These are phyloP conservation scores for Fragaria iinumae DNA, from an alignment of 306 rosid species.

Conservation along the genomic window DNA sequence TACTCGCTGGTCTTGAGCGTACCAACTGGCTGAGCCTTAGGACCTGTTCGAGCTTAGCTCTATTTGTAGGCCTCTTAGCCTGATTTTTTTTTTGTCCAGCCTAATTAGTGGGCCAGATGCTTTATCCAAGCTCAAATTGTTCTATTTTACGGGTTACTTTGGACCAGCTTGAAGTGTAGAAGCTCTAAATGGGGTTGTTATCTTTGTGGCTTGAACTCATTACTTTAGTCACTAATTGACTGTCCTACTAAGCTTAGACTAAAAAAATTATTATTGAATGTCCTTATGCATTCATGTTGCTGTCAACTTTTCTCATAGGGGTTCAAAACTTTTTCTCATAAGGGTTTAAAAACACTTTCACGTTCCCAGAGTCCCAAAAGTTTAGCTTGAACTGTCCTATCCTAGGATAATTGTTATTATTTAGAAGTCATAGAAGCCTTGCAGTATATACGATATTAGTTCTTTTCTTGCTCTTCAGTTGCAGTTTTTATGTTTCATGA, in stretches of 20 bases:
- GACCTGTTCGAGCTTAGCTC: not conserved
- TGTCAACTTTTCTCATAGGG: not conserved
- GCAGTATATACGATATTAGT: not conserved
- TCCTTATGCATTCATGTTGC: not conserved
- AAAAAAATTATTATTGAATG: not conserved
- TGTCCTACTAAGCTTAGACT: not conserved
- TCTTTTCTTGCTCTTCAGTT: not conserved
- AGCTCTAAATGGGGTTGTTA: not conserved
- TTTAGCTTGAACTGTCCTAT: not conserved
- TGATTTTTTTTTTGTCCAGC: too few species aligned
- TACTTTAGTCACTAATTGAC: not conserved
- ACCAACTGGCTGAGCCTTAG: constrained; percentile 4
- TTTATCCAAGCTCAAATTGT: not conserved
- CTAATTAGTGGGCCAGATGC: not conserved
- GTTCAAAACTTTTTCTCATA: not conserved
- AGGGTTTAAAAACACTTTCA: not conserved
- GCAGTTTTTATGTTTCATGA: not conserved
- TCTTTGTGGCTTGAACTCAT: constrained; percentile 1
- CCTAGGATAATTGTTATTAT: not conserved
- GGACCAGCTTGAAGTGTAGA: not conserved
- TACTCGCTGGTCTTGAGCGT: not conserved
- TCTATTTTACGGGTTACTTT: not conserved
- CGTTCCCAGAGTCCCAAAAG: not conserved
- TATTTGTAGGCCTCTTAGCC: not conserved
- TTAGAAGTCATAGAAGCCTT: not conserved